These are phyloP conservation scores for Cymbopogon citratus DNA, from an alignment of 176 grass and related monocot species.

Conservation along the genomic window DNA sequence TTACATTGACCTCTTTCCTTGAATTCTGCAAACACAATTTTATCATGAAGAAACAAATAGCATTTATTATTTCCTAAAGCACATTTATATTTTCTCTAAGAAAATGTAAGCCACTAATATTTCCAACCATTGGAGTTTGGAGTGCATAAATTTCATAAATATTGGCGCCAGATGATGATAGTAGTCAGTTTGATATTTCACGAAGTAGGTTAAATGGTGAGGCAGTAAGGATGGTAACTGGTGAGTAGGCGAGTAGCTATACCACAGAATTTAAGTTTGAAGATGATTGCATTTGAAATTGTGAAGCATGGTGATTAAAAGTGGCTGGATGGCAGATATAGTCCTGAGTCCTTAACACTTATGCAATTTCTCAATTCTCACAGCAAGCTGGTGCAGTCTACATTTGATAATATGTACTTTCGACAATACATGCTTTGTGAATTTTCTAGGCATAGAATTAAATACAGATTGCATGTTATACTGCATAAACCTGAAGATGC, in stretches of 20 bases:
- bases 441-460: background rate
- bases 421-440: background rate
- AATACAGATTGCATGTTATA: slow-evolving; percentile 9
- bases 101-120: slow-evolving; percentile 23
- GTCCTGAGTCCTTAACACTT: background rate
- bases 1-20: slow-evolving; percentile 96
- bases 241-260: background rate
- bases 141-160: slow-evolving; percentile 1
- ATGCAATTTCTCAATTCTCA: no score
- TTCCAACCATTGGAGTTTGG: background rate
- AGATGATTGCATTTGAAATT: background rate
- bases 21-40: slow-evolving; percentile 71
- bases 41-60: slow-evolving; percentile 8
- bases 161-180: background rate
- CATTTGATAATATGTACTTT: slow-evolving; percentile 1
- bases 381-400: background rate
- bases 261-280: background rate
- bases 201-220: background rate
- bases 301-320: background rate
- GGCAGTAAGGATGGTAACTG: background rate
- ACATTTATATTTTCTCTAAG: background rate
- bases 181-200: background rate
- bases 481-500: background rate
- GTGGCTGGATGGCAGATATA: background rate
- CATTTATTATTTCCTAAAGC: background rate